Base-by-base conservation (phyloP, 495 filamentous ascomycete genomes). In the Rhizodiscina lignyota region DNA sequence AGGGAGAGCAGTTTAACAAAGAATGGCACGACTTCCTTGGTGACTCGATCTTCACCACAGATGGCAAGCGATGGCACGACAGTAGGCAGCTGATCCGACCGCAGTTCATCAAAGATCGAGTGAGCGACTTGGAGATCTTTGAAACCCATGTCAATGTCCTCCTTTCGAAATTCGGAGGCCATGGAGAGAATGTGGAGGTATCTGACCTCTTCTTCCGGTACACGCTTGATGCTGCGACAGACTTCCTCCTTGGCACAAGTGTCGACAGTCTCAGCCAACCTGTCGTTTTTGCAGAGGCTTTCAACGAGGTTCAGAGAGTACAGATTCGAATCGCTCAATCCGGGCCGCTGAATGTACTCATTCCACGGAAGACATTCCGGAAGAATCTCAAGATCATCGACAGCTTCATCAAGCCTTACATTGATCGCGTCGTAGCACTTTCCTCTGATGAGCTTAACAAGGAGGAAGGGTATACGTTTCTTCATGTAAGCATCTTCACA, bases 161-260 rank as follows among this genome's bases (percentile, higher is more conserved):
- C 28, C 43, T 68, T 29, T 30, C 40, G 12, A 56, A 58, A 37
- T 54, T 55, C 0, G 39, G 44, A 0, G 49, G 45, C 12, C 36
- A 59, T 12, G 64, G 62, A 2, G 38, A 59, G 28, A 55, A 60
- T 0, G 57, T 71, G 4, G 54, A 72, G 36, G 54, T 66, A 1
- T 54, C 62, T 49, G 67, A 71, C 35, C 50, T 73, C 21, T 62
- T 72, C 36, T 72, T 56, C 40, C 38, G 55, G 38, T 50, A 44
- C 16, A 70, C 69, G 1, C 56, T 75, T 1, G 70, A 75, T 37
- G 62, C 67, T 15, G 67, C 68, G 8, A 73, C 70, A 8, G 66
- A 73, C 35, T 75, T 72, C 40, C 52, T 75, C 3, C 53, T 75
- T 1, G 70, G 70, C 5, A 48, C 56, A 1, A 63, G 60, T 36